Evolutionary conservation across 1,284 basidiomycete species (phyloP).

Genomic region (Tylopilus sp.): DNA sequence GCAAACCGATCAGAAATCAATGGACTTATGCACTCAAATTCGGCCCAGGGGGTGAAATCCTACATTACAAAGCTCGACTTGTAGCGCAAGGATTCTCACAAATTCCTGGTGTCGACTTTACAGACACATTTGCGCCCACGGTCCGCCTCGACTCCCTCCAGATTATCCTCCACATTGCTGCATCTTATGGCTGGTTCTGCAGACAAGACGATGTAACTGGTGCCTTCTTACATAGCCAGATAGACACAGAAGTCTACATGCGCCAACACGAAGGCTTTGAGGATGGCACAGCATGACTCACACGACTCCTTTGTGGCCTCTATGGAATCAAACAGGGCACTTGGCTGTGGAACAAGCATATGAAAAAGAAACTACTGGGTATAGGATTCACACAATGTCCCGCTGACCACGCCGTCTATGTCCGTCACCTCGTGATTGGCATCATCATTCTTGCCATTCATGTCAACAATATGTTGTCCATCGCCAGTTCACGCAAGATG

Average conservation of each 20-base stretch:
- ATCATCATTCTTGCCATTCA: slow-evolving; percentile 12
- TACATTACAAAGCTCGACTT: slow-evolving; percentile 52
- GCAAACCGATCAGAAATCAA: slow-evolving; percentile 37
- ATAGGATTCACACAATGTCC: neutral
- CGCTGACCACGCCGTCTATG: slow-evolving; percentile 13
- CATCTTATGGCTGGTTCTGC: slow-evolving; percentile 34
- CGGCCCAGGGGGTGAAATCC: slow-evolving; percentile 42
- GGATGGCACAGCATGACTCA: slow-evolving; percentile 5
- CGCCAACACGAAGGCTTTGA: slow-evolving; percentile 15
- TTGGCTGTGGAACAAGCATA: slow-evolving; percentile 23
- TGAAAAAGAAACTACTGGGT: neutral
- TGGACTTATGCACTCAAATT: slow-evolving; percentile 53
- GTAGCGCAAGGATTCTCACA: slow-evolving; percentile 46
- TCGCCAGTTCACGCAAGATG: neutral
- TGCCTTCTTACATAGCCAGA: slow-evolving; percentile 43
- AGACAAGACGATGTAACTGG: slow-evolving; percentile 48
- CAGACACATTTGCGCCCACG: slow-evolving; percentile 49
- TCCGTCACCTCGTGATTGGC: neutral
- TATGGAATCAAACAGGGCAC: slow-evolving; percentile 22
- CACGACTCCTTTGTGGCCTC: neutral
- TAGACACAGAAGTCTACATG: slow-evolving; percentile 19
- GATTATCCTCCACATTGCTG: slow-evolving; percentile 41
- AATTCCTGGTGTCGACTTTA: slow-evolving; percentile 49
- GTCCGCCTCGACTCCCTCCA: slow-evolving; percentile 43
- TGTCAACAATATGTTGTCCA: slow-evolving; percentile 14